Evolutionary conservation across 352 stramenopile species (phyloP).

Genomic region (Phytophthora rubi): DNA sequence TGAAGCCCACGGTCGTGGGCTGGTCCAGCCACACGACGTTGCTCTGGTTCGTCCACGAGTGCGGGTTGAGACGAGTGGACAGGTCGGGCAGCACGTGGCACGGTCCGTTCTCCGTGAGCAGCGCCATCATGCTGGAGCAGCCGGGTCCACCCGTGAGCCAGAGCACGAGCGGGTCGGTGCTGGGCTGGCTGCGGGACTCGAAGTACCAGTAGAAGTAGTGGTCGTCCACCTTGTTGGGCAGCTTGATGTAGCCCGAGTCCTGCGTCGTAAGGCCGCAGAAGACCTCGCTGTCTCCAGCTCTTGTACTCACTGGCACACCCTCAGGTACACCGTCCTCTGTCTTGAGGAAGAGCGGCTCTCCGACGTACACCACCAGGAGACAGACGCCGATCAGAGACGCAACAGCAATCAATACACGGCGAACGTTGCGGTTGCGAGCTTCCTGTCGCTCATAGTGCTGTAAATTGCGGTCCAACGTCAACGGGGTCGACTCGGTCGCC

Average conservation of each 20-base stretch:
- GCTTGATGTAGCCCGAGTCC: slow-evolving; percentile 63
- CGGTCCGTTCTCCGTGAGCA: slow-evolving; percentile 72
- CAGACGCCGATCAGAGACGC: slow-evolving; percentile 26
- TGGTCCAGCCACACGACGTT: slow-evolving; percentile 82
- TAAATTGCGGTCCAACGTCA: slow-evolving; percentile 21
- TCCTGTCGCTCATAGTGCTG: slow-evolving; percentile 33
- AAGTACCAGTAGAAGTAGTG: slow-evolving; percentile 86
- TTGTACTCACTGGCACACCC: slow-evolving; percentile 17
- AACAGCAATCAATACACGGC: slow-evolving; percentile 24
- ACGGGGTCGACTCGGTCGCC: slow-evolving; percentile 34
- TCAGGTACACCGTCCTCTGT: slow-evolving; percentile 2
- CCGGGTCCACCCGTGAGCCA: slow-evolving; percentile 71
- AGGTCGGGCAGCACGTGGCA: slow-evolving; percentile 58
- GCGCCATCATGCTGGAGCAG: slow-evolving; percentile 66
- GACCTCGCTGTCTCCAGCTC: slow-evolving; percentile 16
- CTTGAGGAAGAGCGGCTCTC: slow-evolving; percentile 23
- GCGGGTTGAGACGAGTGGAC: slow-evolving; percentile 54
- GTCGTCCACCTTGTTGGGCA: slow-evolving; percentile 72
- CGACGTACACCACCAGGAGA: slow-evolving; percentile 26
- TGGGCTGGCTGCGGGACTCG: slow-evolving; percentile 53
- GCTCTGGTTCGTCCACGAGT: slow-evolving; percentile 68
- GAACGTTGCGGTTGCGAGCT: slow-evolving; percentile 31
- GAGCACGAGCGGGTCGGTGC: slow-evolving; percentile 61
- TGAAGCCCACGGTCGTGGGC: slow-evolving; percentile 62
- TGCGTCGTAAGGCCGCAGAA: slow-evolving; percentile 68